phyloP scores from a whole-genome alignment of 2,329 filamentous ascomycete genomes.

The Ceratocystis harringtonii region DNA sequence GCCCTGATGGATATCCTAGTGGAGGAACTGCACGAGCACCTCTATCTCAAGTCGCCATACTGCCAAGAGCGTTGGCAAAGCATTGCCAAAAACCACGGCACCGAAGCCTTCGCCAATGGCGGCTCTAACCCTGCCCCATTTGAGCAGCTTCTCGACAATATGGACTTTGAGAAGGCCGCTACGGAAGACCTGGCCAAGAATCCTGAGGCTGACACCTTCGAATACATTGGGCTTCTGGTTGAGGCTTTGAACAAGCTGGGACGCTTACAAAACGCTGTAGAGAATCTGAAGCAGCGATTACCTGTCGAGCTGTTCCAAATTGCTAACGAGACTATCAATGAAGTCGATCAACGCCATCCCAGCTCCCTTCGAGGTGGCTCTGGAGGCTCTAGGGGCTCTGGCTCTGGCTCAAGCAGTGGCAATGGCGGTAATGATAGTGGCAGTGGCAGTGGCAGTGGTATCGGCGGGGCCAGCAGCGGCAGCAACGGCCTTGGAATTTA shows the following conservation, averaged over 20 bases:
- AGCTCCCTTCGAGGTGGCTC: conserved; percentile 51
- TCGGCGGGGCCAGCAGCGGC: conserved; percentile 23
- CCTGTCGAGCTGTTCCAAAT: conserved; percentile 89
- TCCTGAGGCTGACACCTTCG: conserved; percentile 87
- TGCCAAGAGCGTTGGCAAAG: conserved; percentile 92
- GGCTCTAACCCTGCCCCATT: conserved; percentile 37
- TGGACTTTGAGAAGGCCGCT: conserved; percentile 47
- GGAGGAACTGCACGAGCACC: conserved; percentile 93
- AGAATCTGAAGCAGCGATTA: conserved; percentile 80
- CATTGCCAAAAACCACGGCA: conserved; percentile 52
- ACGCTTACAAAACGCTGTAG: conserved; percentile 68
- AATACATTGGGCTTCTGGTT: conserved; percentile 74
- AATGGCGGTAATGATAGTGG: conserved; percentile 45
- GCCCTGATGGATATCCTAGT: conserved; percentile 84
- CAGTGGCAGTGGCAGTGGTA: conserved; percentile 35
- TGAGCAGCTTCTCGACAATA: conserved; percentile 42
- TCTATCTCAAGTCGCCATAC: conserved; percentile 95
- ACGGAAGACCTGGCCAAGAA: conserved; percentile 84
- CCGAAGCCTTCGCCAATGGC: conserved; percentile 33
- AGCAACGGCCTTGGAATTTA: conserved; percentile 46
- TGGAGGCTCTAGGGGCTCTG: conserved; percentile 17
- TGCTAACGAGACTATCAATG: conserved; percentile 86
- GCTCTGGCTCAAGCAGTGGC: conserved; percentile 23
- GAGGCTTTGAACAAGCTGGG: conserved; percentile 85
- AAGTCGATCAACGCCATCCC: conserved; percentile 88